Base-by-base conservation (phyloP, 208 protist genomes). In the Angomonas deanei region DNA sequence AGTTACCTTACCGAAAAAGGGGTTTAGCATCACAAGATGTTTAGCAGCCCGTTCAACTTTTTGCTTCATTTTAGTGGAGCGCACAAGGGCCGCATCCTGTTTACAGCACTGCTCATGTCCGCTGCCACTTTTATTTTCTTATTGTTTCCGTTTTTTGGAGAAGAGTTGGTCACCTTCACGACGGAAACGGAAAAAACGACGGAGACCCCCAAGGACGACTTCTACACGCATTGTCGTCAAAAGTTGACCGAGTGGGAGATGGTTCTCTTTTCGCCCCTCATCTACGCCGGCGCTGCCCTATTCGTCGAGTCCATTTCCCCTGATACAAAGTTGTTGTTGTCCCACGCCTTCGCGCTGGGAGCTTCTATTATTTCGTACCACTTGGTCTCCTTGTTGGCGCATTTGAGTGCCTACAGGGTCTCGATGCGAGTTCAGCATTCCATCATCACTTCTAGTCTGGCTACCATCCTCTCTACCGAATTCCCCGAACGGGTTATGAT, bases 401-500 rank as follows among this genome's bases (percentile, higher is more conserved):
- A 92, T 57, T 68, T 82, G 10, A 53, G 48, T 2, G 79, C 85
- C 17, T 82, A 88, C 46, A 61, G 60, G 17, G 76, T 82, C 3
- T 73, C 79, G 2, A 61, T 76, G 30, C 56, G 48, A 0, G 56
- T 77, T 21, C 78, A 85, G 48, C 66, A 68, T 23, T 53, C 69
- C 0, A 56, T 92, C 17, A 46, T 79, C 26, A 28, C 70, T 52
- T 64, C 66, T 42, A 75, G 66, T 39, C 56, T 92, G 15, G 17
- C 46, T 1, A 21, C 64, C 28, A 60, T 92, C 5, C 58, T 92
- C 2, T 34, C 52, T 26, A 76, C 75, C 11, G 47, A 42, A 10
- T 64, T 76, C 46, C 69, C 71, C 1, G 82, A 86, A 63, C 78
- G 85, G 23, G 72, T 88, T 23, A 55, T 77, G 3, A 30, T 80